Evolutionary conservation across 1,284 basidiomycete genomes (phyloP).

Genomic region (Ceratobasidium sp.): DNA sequence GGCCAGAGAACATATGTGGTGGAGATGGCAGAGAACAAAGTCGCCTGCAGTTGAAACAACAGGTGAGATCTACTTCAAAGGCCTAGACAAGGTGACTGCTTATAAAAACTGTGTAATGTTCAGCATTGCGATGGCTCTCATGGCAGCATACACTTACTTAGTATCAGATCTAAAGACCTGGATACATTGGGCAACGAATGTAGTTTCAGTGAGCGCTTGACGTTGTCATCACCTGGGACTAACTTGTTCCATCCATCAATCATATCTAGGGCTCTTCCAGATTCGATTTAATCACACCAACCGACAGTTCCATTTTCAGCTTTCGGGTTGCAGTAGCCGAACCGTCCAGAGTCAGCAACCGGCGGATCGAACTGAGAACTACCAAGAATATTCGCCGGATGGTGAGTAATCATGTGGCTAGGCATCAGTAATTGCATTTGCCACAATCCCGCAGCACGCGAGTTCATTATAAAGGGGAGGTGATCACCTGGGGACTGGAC

Average conservation of each 20-base stretch:
- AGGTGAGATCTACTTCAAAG: no score
- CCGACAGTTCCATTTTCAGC: conserved; percentile 10
- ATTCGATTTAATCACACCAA: conserved; percentile 8
- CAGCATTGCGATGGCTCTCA: no score
- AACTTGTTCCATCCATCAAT: no score
- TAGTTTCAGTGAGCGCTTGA: no score
- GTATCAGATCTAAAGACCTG: no score
- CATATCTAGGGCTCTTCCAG: background rate
- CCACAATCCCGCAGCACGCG: background rate
- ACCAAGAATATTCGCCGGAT: conserved; percentile 17
- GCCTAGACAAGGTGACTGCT: no score
- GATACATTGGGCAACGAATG: no score
- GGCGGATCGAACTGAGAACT: background rate
- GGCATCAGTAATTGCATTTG: background rate
- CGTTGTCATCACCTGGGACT: no score
- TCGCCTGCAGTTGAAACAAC: background rate
- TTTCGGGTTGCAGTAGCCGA: conserved; percentile 16
- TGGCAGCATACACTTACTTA: no score
- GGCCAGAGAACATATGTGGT: background rate
- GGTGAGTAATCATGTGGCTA: background rate
- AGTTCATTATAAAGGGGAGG: background rate
- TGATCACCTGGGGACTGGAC: no score
- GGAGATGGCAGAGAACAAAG: conserved; percentile 8
- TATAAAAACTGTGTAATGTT: no score
- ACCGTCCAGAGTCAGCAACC: conserved; percentile 4